Evolutionary conservation across 441 rosid species (phyloP).

Genomic region (Breynia disticha): DNA sequence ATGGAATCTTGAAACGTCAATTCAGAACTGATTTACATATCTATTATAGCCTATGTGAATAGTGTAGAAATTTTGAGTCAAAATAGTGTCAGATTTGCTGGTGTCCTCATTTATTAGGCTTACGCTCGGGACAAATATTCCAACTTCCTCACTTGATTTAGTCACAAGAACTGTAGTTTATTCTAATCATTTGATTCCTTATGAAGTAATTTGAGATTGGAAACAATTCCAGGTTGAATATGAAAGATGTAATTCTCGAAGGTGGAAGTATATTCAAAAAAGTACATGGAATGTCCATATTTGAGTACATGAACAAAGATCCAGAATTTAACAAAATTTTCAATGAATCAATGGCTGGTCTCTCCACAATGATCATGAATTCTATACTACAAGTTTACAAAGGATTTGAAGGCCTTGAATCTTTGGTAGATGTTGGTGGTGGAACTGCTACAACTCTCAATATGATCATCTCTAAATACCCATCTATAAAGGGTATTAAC

Average conservation of each 20-base stretch:
- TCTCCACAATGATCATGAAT: not conserved
- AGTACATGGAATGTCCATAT: constrained; percentile 32
- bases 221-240: constrained; percentile 44
- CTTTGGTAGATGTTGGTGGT: not conserved
- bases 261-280: constrained; percentile 63
- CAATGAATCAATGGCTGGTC: not conserved
- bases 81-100: too few species aligned
- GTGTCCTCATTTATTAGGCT: too few species aligned
- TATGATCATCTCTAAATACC: not conserved
- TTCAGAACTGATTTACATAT: too few species aligned
- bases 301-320: not conserved
- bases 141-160: too few species aligned
- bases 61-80: too few species aligned
- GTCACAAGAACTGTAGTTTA: too few species aligned
- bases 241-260: constrained; percentile 59
- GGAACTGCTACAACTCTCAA: not conserved
- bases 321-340: too few species aligned
- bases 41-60: too few species aligned
- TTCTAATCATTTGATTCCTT: too few species aligned
- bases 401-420: not conserved
- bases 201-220: too few species aligned
- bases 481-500: not conserved
- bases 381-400: not conserved
- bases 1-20: too few species aligned
- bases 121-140: too few species aligned